A percentile compares a stretch with the other conserved stretches of the same genome.
phyloP scores from a whole-genome alignment of 106 monocot species.

The Dendrobium nobile region DNA sequence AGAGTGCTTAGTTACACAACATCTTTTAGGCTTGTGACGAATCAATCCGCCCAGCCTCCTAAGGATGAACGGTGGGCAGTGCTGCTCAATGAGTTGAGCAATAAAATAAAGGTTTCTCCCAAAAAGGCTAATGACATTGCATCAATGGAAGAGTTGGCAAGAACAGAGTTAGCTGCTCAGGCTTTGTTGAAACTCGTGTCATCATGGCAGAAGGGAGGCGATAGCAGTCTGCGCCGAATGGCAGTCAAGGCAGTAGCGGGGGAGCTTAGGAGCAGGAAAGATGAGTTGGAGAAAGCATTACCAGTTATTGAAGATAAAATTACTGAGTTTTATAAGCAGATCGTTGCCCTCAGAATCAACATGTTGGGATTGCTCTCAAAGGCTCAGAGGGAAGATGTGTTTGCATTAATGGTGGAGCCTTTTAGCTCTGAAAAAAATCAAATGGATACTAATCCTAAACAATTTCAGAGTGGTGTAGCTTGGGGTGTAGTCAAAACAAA shows the following conservation, averaged over 20 bases:
- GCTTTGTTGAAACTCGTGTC: background rate
- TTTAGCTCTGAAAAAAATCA: background rate
- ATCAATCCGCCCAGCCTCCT: background rate
- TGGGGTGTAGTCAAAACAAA: background rate
- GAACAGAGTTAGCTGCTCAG: background rate
- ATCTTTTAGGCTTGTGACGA: background rate
- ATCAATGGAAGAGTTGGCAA: background rate
- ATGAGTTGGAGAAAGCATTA: background rate
- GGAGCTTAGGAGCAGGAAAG: background rate
- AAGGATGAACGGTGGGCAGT: background rate
- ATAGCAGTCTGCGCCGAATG: background rate
- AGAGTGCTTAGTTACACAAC: background rate
- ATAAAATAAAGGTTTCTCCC: background rate
- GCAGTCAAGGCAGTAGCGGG: background rate
- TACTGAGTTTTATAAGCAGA: background rate
- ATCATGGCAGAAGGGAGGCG: background rate
- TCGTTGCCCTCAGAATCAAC: background rate
- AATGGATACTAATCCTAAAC: background rate
- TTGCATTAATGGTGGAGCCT: background rate
- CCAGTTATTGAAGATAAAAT: background rate
- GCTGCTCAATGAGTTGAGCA: background rate
- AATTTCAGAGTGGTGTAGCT: no score
- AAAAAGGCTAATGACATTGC: background rate
- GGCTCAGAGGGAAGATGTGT: background rate
- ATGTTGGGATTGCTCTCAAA: background rate